These are phyloP conservation scores for Chaetoscypha palmicola DNA, from an alignment of 2,329 filamentous ascomycete genomes.

Conservation along the genomic window DNA sequence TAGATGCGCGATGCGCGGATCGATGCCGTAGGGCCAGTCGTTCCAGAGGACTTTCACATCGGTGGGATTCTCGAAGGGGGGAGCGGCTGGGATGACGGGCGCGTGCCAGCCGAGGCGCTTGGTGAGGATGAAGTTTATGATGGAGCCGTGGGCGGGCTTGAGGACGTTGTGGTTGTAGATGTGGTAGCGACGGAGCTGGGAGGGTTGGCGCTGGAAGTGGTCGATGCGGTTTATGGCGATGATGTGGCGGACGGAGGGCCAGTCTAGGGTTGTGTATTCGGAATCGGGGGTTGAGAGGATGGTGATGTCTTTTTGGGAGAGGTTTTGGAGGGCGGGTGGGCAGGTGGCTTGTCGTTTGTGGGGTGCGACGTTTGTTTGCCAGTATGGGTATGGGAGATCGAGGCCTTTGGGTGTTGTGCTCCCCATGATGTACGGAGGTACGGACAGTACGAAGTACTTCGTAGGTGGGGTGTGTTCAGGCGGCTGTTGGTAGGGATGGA, in stretches of 20 bases:
- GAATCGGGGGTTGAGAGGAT: constrained; percentile 67
- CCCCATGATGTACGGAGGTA: constrained; percentile 19
- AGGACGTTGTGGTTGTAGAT: constrained; percentile 59
- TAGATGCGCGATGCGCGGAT: constrained; percentile 69
- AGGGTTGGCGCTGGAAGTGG: constrained; percentile 68
- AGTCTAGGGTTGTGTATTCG: constrained; percentile 55
- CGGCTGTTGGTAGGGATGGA: too few species aligned
- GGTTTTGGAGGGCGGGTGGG: constrained; percentile 59
- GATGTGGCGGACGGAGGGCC: constrained; percentile 59
- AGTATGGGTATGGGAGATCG: constrained; percentile 58
- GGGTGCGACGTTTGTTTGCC: constrained; percentile 72
- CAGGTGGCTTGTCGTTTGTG: constrained; percentile 57
- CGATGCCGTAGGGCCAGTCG: constrained; percentile 91
- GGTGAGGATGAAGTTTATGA: constrained; percentile 68
- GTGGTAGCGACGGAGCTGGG: constrained; percentile 70
- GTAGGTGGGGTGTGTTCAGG: too few species aligned
- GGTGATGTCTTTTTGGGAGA: constrained; percentile 58
- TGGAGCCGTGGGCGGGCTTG: constrained; percentile 62
- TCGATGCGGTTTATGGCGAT: constrained; percentile 62
- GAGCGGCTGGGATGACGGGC: constrained; percentile 38
- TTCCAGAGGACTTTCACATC: constrained; percentile 76
- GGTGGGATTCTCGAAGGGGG: constrained; percentile 21
- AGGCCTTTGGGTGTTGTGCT: constrained; percentile 9
- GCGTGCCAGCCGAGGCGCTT: constrained; percentile 62
- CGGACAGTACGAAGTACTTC: not conserved